Evolutionary conservation across 1,284 basidiomycete species (phyloP).

Genomic region (Wallemia mellicola): DNA sequence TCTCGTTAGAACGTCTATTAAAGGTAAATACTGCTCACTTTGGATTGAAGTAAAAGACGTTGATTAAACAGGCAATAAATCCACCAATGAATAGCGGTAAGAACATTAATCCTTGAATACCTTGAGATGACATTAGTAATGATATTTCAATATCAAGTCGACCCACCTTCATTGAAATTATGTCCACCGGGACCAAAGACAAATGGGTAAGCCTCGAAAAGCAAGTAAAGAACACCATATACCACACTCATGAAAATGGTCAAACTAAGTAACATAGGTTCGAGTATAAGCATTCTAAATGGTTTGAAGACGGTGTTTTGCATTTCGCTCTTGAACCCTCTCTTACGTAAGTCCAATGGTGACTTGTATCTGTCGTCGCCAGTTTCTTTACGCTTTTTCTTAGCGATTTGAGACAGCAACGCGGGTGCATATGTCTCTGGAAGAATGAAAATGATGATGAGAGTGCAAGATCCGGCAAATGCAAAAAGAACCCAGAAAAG

Average conservation of each 20-base stretch:
- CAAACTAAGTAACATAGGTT: slow-evolving; percentile 43
- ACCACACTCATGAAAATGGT: slow-evolving; percentile 27
- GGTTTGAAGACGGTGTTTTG: slow-evolving; percentile 25
- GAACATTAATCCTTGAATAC: neutral
- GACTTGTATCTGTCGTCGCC: slow-evolving; percentile 7
- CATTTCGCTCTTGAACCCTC: slow-evolving; percentile 11
- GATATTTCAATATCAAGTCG: neutral
- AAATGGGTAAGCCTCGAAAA: neutral
- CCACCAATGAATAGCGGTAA: slow-evolving; percentile 3
- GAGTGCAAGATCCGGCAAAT: slow-evolving; percentile 11
- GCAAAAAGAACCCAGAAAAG: slow-evolving; percentile 12
- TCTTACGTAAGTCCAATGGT: slow-evolving; percentile 8
- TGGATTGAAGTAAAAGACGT: slow-evolving; percentile 5
- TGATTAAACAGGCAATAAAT: slow-evolving; percentile 4
- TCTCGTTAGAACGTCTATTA: slow-evolving; percentile 5
- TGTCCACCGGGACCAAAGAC: neutral
- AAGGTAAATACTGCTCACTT: slow-evolving; percentile 2
- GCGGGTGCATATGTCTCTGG: slow-evolving; percentile 11
- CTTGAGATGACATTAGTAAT: neutral
- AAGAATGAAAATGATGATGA: slow-evolving; percentile 9
- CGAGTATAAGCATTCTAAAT: slow-evolving; percentile 34
- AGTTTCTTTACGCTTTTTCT: slow-evolving; percentile 12
- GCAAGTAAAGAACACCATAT: slow-evolving; percentile 4
- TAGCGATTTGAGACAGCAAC: slow-evolving; percentile 10
- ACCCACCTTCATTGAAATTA: slow-evolving; percentile 4